A percentile compares a stretch with the other conserved stretches of the same genome.
These are phyloP conservation scores for Solanum pimpinellifolium DNA, from an alignment of 257 asterid genomes.

Conservation along the genomic window DNA sequence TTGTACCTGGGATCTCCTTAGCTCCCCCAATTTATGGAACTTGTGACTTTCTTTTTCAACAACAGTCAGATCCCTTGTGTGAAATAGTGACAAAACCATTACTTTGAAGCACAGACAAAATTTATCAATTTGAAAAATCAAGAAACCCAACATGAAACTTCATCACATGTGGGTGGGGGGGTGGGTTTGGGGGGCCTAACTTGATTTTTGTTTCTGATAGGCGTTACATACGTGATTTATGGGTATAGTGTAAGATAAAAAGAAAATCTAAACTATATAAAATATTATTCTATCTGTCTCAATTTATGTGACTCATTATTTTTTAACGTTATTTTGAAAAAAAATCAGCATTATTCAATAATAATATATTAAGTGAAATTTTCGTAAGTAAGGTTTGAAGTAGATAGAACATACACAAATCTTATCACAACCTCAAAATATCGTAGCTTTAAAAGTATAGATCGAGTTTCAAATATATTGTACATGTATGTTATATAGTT, in stretches of 20 bases:
- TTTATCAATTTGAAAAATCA: conserved; percentile 21
- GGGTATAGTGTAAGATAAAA: neutral
- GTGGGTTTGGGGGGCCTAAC: neutral
- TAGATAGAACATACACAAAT: fast-evolving
- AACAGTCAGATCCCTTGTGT: conserved; percentile 39
- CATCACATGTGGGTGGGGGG: neutral
- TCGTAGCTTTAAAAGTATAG: neutral
- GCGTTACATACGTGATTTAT: conserved; percentile 6
- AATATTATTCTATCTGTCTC: fast-evolving
- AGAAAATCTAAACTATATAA: neutral
- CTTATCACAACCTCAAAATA: no score
- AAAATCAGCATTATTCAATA: fast-evolving
- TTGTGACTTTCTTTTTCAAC: neutral
- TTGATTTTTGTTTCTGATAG: neutral
- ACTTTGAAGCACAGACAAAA: conserved; percentile 27
- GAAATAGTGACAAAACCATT: conserved; percentile 9
- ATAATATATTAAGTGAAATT: no score
- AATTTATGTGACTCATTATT: no score
- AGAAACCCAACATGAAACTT: conserved; percentile 23
- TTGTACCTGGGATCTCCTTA: neutral
- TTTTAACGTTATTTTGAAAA: fast-evolving
- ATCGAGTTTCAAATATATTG: no score
- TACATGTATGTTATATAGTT: no score
- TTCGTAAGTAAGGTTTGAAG: no score
- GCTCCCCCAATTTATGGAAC: neutral